These are phyloP conservation scores for Pseudocercospora vitis DNA, from an alignment of 2,329 filamentous ascomycete genomes.

Conservation along the genomic window DNA sequence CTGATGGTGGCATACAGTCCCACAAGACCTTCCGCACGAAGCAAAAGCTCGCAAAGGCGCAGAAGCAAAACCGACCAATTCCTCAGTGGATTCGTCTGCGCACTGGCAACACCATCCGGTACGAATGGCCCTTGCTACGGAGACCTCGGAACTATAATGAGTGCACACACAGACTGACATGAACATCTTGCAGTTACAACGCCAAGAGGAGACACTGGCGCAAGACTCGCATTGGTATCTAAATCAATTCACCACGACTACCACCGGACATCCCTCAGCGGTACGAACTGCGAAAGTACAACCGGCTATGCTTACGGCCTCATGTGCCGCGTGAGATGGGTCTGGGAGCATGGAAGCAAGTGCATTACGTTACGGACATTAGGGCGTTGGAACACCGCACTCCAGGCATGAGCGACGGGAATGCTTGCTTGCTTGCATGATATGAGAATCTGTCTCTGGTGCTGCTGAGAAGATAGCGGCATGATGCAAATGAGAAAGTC, in stretches of 20 bases:
- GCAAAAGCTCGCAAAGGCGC: slow-evolving; percentile 99
- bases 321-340: slow-evolving; percentile 15
- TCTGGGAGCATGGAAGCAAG: slow-evolving; percentile 13
- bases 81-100: slow-evolving; percentile 99
- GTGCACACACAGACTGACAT: slow-evolving; percentile 11
- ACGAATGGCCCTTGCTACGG: slow-evolving; percentile 48
- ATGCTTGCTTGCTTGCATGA: too few species aligned
- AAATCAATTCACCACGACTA: slow-evolving; percentile 58
- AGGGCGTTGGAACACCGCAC: slow-evolving; percentile 22
- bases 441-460: slow-evolving; percentile 15
- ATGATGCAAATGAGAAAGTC: slow-evolving; percentile 27
- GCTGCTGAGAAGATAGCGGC: slow-evolving; percentile 26
- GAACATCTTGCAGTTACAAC: slow-evolving; percentile 75
- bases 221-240: slow-evolving; percentile 99
- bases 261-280: slow-evolving; percentile 19
- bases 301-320: slow-evolving; percentile 13
- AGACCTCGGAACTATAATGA: background rate
- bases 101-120: slow-evolving; percentile 99
- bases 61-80: slow-evolving; percentile 99
- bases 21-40: slow-evolving; percentile 99
- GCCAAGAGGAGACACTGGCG: slow-evolving; percentile 99
- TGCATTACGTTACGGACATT: slow-evolving; percentile 21
- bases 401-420: slow-evolving; percentile 19
- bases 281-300: slow-evolving; percentile 16
- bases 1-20: slow-evolving; percentile 63